Percentiles rank a stretch among this genome's conserved stretches.
Evolutionary conservation across 768 basidiomycete genomes (phyloP).

Genomic region (Xerocomellus amylosporus): DNA sequence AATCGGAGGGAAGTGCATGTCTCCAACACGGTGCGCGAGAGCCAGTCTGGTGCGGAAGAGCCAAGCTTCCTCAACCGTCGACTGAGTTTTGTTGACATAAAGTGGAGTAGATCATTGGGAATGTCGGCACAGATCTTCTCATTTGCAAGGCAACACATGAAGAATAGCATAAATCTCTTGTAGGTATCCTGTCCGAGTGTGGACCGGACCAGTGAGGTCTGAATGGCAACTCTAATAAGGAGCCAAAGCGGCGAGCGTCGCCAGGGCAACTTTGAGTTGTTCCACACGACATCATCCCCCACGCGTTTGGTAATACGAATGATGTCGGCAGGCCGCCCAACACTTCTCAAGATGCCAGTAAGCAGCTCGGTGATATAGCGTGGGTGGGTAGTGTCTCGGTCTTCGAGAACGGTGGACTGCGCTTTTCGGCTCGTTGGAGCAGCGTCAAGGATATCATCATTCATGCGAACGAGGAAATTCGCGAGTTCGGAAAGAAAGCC

Average conservation of each 20-base stretch:
- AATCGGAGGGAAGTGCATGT: slow-evolving; percentile 17
- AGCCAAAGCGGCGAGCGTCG: slow-evolving; percentile 52
- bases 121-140: background rate
- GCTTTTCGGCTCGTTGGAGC: slow-evolving; percentile 39
- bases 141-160: slow-evolving; percentile 20
- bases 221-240: slow-evolving; percentile 44
- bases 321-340: slow-evolving; percentile 31
- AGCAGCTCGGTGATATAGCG: slow-evolving; percentile 50
- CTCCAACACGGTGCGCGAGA: slow-evolving; percentile 3
- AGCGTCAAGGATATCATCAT: slow-evolving; percentile 34
- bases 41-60: slow-evolving; percentile 12
- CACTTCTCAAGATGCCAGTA: slow-evolving; percentile 43
- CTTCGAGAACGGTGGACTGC: slow-evolving; percentile 33
- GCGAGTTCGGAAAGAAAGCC: slow-evolving; percentile 36
- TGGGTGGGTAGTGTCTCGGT: slow-evolving; percentile 41
- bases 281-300: slow-evolving; percentile 46
- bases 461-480: slow-evolving; percentile 36
- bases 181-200: slow-evolving; percentile 18
- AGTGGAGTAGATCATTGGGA: slow-evolving; percentile 36
- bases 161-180: slow-evolving; percentile 35
- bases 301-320: slow-evolving; percentile 41
- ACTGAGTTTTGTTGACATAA: slow-evolving; percentile 37
- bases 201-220: slow-evolving; percentile 33
- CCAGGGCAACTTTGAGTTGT: slow-evolving; percentile 41
- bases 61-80: slow-evolving; percentile 39